Base-by-base conservation (phyloP, 495 filamentous ascomycete species). In the Trichocladium antarcticum region DNA sequence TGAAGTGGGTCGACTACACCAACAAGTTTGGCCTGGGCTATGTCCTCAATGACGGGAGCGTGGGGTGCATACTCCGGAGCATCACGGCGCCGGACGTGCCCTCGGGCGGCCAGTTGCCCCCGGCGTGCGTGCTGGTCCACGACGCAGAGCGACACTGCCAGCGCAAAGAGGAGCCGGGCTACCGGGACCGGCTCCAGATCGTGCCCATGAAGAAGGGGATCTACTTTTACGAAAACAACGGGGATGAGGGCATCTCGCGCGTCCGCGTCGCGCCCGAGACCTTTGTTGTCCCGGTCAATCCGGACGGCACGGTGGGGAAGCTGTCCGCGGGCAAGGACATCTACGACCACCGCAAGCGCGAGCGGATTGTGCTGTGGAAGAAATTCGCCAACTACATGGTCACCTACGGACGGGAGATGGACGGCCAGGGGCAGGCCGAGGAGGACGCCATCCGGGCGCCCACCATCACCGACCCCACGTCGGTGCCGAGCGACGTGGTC, bases 331-430 rank as follows among this genome's bases (percentile, higher is more conserved):
- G 79, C 55, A 56, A 64, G 24, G 73, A 81, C 47, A 68, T 74
- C n/a, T 78, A 68, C 57, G 87, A 83, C 56, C 75, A 75, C 20
- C 79, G 80, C 51, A 86, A 84, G 67, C 73, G 81, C 54, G 82
- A 79, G 61, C 77, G 83, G 36, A 75, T 92, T 46, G 79, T 83
- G 34, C 70, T 95, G 35, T 95, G 90, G 75, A 84, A 85, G 58
- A 89, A 90, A 59, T 95, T 96, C 57, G 88, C 85, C 45, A 87
- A 87, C 60, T 98, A 97, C 63, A 97, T 98, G 92, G 81, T 82
- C 51, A 66, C 71, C 5, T 73, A 72, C 45, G 75, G 75, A 1
- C 67, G 74, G 39, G 75, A 78, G 53, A 68, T 75, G 51, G 69
- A 76, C 49, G 53, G 63, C 47, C 57, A 61, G 37, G 37, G 34